Conservation (phyloP, 768 basidiomycete species). For the Amanita polypyramis region DNA sequence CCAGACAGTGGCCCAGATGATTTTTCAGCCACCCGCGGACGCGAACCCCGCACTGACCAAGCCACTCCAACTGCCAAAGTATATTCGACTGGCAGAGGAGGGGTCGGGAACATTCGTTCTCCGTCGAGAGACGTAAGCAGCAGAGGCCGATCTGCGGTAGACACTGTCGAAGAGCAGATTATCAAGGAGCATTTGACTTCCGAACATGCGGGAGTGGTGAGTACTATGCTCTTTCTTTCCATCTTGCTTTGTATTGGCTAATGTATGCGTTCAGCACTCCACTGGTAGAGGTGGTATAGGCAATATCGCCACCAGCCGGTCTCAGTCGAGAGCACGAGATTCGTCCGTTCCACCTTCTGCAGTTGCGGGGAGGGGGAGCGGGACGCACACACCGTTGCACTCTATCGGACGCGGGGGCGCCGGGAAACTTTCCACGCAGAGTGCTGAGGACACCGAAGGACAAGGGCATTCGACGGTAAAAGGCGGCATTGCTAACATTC, state of each 20-base stretch:
- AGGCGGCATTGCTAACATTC: not conserved
- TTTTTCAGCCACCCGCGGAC: conserved; percentile 46
- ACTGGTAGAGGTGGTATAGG: conserved; percentile 58
- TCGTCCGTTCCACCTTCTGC: conserved; percentile 5
- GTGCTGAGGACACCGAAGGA: conserved; percentile 17
- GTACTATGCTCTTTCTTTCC: conserved; percentile 13
- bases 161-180: conserved; percentile 27
- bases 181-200: conserved; percentile 24
- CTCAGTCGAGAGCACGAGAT: conserved; percentile 37
- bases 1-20: conserved; percentile 40
- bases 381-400: conserved; percentile 19
- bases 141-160: conserved; percentile 14
- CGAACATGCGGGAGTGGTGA: conserved; percentile 24
- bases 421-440: conserved; percentile 39
- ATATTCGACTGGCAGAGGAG: conserved; percentile 65
- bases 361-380: no score
- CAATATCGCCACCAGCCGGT: conserved; percentile 42
- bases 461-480: conserved; percentile 4
- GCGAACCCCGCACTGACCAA: conserved; percentile 36
- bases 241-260: not conserved
- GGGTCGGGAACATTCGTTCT: conserved; percentile 77
- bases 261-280: conserved; percentile 29
- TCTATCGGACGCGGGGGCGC: conserved; percentile 55
- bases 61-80: conserved; percentile 19
- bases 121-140: conserved; percentile 44